These are phyloP conservation scores for Neocucurbitaria cava DNA, from an alignment of 2,329 filamentous ascomycete species.

Conservation along the genomic window DNA sequence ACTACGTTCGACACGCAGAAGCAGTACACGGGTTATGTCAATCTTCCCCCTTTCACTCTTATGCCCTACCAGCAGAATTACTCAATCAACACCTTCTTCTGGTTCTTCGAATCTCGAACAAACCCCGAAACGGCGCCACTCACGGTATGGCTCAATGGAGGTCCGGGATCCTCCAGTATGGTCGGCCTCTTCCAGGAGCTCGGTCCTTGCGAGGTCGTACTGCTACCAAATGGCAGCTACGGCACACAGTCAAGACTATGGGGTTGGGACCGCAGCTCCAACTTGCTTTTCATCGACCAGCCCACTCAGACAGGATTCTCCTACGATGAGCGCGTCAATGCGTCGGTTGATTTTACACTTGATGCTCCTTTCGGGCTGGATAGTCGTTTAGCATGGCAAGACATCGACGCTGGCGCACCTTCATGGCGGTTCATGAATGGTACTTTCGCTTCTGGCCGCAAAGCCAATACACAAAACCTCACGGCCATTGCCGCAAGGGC, in stretches of 20 bases:
- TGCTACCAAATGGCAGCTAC: slow-evolving; percentile 55
- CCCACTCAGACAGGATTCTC: slow-evolving; percentile 75
- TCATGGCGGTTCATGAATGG: slow-evolving; percentile 63
- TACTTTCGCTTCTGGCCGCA: slow-evolving; percentile 67
- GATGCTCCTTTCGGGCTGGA: neutral
- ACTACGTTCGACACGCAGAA: slow-evolving; percentile 70
- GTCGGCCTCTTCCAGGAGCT: slow-evolving; percentile 68
- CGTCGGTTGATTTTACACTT: slow-evolving; percentile 27
- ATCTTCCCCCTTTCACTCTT: slow-evolving; percentile 61
- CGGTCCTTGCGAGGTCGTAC: slow-evolving; percentile 56
- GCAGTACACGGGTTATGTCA: slow-evolving; percentile 73
- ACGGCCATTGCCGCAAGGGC: slow-evolving; percentile 64
- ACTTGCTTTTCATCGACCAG: slow-evolving; percentile 67
- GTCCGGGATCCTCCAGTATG: slow-evolving; percentile 70
- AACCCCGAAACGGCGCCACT: slow-evolving; percentile 59
- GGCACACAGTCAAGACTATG: slow-evolving; percentile 66
- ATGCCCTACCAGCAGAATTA: slow-evolving; percentile 60
- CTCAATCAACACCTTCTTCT: slow-evolving; percentile 68
- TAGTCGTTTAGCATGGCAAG: slow-evolving; percentile 32
- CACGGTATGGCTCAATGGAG: slow-evolving; percentile 70
- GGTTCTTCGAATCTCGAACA: slow-evolving; percentile 67
- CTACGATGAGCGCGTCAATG: slow-evolving; percentile 68
- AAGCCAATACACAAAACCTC: slow-evolving; percentile 61
- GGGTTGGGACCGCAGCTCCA: slow-evolving; percentile 69
- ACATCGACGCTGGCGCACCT: slow-evolving; percentile 35